phyloP scores from a whole-genome alignment of 768 basidiomycete genomes.

The Leccinum aurantiacum region DNA sequence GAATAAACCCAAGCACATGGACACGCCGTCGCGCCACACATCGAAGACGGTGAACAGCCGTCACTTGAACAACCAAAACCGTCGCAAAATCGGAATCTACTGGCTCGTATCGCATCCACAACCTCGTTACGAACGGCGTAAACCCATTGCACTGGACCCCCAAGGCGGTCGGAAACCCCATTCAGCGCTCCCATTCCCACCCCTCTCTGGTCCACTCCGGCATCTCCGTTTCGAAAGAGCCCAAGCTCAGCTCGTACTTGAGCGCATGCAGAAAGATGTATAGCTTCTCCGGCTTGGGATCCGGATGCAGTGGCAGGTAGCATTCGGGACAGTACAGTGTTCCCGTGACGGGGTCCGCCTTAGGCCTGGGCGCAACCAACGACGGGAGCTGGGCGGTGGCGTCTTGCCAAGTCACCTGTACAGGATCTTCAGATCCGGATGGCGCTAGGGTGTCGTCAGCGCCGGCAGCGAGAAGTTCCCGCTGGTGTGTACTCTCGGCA shows the following conservation, averaged over 20 bases:
- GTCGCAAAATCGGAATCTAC: not conserved
- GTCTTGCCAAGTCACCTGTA: conserved; percentile 47
- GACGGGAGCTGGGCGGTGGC: conserved; percentile 40
- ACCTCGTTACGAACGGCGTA: not conserved
- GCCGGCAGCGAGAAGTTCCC: not conserved
- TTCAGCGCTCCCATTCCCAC: conserved; percentile 58
- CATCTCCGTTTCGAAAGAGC: conserved; percentile 82
- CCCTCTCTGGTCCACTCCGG: conserved; percentile 85
- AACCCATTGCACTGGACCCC: not conserved
- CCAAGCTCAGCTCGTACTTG: conserved; percentile 78
- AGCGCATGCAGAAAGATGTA: conserved; percentile 96
- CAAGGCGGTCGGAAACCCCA: not conserved
- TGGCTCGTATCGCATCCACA: not conserved
- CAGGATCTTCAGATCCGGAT: not conserved
- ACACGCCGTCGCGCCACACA: not conserved
- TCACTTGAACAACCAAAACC: not conserved
- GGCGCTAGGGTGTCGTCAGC: not conserved
- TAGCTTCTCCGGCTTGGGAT: conserved; percentile 87
- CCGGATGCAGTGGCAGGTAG: conserved; percentile 89
- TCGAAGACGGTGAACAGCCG: not conserved
- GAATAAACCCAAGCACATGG: not conserved
- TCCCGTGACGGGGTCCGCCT: conserved; percentile 41
- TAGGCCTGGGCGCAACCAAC: conserved; percentile 22
- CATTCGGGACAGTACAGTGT: conserved; percentile 83
- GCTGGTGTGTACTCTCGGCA: not conserved